These are phyloP conservation scores for Paecilomyces dactylethromorphus DNA, from an alignment of 2,329 filamentous ascomycete species.

Conservation along the genomic window DNA sequence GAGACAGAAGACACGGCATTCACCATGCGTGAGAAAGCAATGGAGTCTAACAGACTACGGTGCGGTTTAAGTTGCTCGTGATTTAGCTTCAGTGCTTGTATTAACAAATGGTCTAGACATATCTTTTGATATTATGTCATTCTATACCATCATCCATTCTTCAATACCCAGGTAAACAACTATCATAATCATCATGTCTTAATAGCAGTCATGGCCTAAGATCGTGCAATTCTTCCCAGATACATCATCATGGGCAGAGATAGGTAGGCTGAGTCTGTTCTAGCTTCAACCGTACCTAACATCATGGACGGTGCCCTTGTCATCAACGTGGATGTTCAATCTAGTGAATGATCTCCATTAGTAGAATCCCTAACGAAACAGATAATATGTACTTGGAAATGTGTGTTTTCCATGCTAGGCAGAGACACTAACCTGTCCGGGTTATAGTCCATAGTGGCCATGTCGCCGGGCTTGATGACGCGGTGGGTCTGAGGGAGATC, in stretches of 20 bases:
- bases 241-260: background rate
- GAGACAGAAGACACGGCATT: background rate
- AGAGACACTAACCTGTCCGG: conserved; percentile 31
- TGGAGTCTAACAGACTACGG: background rate
- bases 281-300: conserved; percentile 32
- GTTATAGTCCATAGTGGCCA: conserved; percentile 35
- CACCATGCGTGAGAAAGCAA: background rate
- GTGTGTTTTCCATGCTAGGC: background rate
- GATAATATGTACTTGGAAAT: conserved; percentile 2
- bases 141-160: background rate
- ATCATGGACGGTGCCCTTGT: conserved; percentile 37
- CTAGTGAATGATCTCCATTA: conserved; percentile 15
- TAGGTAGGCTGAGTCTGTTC: no score
- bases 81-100: background rate
- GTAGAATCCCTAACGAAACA: background rate
- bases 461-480: conserved; percentile 32
- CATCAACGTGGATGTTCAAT: conserved; percentile 39
- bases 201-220: background rate
- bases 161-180: background rate
- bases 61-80: background rate
- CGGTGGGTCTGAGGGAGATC: conserved; percentile 40
- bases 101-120: background rate
- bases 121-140: background rate
- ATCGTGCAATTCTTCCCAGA: background rate
- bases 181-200: background rate